phyloP scores from a whole-genome alignment of 2,329 filamentous ascomycete species.

The Trichoderma hamatum region DNA sequence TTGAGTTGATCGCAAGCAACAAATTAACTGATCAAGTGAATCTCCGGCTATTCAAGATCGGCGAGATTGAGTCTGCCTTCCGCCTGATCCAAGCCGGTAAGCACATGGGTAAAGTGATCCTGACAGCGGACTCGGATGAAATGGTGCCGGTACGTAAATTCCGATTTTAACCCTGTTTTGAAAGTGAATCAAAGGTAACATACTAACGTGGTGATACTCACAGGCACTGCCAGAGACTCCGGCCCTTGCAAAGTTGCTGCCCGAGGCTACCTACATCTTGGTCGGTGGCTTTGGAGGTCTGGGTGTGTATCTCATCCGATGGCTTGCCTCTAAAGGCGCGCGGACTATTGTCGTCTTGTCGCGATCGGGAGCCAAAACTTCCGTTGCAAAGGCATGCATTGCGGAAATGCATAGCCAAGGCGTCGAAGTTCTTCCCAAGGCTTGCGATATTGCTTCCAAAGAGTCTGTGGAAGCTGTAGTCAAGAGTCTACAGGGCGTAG shows the following conservation, averaged over 20 bases:
- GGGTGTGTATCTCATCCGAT: not conserved
- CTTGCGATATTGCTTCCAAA: not conserved
- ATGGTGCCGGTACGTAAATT: not conserved
- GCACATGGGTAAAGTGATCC: conserved; percentile 47
- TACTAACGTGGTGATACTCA: not conserved
- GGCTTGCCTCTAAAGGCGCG: not conserved
- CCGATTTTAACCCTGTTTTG: conserved; percentile 26
- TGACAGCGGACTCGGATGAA: conserved; percentile 27
- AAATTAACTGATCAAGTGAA: not conserved
- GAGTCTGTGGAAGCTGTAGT: not conserved
- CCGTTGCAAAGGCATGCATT: too few species aligned
- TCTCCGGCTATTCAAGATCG: conserved; percentile 31
- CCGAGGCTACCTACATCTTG: not conserved
- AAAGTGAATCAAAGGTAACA: conserved; percentile 30
- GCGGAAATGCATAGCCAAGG: too few species aligned
- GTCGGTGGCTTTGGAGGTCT: not conserved
- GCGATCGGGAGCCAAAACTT: not conserved
- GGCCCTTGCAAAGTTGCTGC: not conserved
- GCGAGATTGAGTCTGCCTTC: conserved; percentile 43
- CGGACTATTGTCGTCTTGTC: not conserved
- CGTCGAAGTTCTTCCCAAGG: conserved; percentile 30
- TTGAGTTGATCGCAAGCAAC: not conserved
- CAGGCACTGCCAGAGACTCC: not conserved
- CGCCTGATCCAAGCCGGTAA: conserved; percentile 44
- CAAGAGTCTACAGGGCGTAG: conserved; percentile 31